A percentile compares a stretch with the other conserved stretches of the same genome.
Evolutionary conservation across 805 yeast species (phyloP).

Genomic region (Wickerhamiella azymoides): DNA sequence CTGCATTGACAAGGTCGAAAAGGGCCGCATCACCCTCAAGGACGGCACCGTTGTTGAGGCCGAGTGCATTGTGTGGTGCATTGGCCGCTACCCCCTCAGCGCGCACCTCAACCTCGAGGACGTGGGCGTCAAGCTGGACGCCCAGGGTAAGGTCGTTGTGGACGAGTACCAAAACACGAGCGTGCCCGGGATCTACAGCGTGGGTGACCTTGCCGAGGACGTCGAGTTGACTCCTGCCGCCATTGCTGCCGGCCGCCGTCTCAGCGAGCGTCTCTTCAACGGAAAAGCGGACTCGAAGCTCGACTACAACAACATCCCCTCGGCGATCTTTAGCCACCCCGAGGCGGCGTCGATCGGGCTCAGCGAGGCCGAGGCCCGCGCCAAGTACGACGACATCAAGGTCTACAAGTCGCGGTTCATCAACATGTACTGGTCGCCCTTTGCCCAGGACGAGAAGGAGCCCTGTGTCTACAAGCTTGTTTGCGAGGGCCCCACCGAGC

Average conservation of each 20-base stretch:
- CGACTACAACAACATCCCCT: slow-evolving; percentile 77
- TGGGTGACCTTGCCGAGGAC: slow-evolving; percentile 90
- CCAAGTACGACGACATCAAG: slow-evolving; percentile 63
- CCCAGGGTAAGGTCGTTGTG: slow-evolving; percentile 49
- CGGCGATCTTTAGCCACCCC: slow-evolving; percentile 96
- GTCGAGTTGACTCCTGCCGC: slow-evolving; percentile 97
- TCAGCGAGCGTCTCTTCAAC: slow-evolving; percentile 85
- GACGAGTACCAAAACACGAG: slow-evolving; percentile 83
- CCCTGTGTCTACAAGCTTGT: slow-evolving; percentile 81
- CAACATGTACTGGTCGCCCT: slow-evolving; percentile 87
- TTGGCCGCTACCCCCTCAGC: slow-evolving; percentile 72
- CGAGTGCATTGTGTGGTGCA: slow-evolving; percentile 82
- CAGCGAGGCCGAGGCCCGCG: slow-evolving; percentile 62
- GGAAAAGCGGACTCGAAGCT: slow-evolving; percentile 63
- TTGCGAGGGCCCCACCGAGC: slow-evolving; percentile 67
- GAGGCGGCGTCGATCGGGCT: slow-evolving; percentile 93
- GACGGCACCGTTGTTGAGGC: slow-evolving; percentile 37
- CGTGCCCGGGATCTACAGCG: slow-evolving; percentile 56
- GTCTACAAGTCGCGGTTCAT: slow-evolving; percentile 71
- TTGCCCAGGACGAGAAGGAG: slow-evolving; percentile 49
- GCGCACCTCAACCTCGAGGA: slow-evolving; percentile 58
- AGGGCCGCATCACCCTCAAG: slow-evolving; percentile 16
- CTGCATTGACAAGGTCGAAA: slow-evolving; percentile 33
- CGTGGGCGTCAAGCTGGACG: slow-evolving; percentile 53
- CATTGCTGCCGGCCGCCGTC: slow-evolving; percentile 92